A percentile compares a stretch with the other conserved stretches of the same genome.
Evolutionary conservation across 2,329 filamentous ascomycete species (phyloP).

Genomic region (Reticulascus tulasneorum): DNA sequence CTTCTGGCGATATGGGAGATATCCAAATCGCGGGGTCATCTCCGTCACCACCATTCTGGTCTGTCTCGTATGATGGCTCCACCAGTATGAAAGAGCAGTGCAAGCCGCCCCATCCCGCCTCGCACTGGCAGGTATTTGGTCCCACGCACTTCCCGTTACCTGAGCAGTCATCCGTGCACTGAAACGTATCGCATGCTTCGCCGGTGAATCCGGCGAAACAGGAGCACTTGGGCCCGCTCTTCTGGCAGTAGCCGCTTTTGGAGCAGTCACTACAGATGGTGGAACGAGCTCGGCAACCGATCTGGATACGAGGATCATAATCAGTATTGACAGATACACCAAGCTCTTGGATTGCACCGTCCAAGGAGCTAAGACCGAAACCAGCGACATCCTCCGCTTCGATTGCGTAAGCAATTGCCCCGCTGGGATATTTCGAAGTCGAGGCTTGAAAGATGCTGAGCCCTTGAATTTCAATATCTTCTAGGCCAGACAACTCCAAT

Average conservation of each 20-base stretch:
- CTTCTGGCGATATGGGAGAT: constrained; percentile 31
- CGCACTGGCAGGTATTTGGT: constrained; percentile 36
- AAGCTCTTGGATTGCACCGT: constrained; percentile 26
- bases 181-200: constrained; percentile 27
- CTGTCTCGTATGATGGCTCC: constrained; percentile 36
- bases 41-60: constrained; percentile 38
- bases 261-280: constrained; percentile 30
- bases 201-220: constrained; percentile 42
- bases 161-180: constrained; percentile 37
- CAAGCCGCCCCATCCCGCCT: constrained; percentile 38
- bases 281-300: constrained; percentile 18
- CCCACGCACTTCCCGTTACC: constrained; percentile 36
- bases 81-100: constrained; percentile 42
- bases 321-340: constrained; percentile 29
- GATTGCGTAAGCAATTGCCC: constrained; percentile 35
- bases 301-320: constrained; percentile 30
- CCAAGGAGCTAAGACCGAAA: constrained; percentile 36
- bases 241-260: constrained; percentile 32
- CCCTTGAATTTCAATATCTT: constrained; percentile 39
- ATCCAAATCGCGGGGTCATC: constrained; percentile 48
- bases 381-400: constrained; percentile 34
- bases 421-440: constrained; percentile 29
- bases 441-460: constrained; percentile 35
- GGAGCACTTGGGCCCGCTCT: constrained; percentile 24
- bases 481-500: constrained; percentile 29